A percentile compares a stretch with the other conserved stretches of the same genome.
Evolutionary conservation across 2,329 filamentous ascomycete species (phyloP).

Genomic region (Clonostachys solani): DNA sequence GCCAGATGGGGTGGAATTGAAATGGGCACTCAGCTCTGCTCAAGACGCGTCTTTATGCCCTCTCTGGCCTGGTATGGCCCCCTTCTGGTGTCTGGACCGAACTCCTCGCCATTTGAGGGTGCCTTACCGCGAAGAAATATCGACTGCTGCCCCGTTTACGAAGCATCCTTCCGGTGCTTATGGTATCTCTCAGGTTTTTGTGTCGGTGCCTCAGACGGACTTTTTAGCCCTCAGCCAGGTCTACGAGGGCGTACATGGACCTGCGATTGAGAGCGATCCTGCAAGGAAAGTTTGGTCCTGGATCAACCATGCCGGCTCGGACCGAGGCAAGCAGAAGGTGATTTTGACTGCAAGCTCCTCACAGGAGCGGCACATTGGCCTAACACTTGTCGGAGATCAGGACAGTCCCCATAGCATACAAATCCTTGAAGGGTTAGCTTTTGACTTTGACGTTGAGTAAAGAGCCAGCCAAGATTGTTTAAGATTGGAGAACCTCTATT

Average conservation of each 20-base stretch:
- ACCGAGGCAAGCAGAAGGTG: neutral
- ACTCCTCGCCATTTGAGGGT: neutral
- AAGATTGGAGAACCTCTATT: no score
- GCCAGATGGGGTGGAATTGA: neutral
- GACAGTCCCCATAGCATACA: neutral
- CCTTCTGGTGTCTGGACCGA: neutral
- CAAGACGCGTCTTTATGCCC: neutral
- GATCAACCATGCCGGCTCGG: neutral
- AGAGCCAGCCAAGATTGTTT: no score
- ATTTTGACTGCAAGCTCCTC: neutral
- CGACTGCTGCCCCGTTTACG: neutral
- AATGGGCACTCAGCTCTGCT: neutral
- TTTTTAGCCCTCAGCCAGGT: neutral
- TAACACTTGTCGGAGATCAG: neutral
- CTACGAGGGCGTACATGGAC: neutral
- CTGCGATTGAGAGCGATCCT: neutral
- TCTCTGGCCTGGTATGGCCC: neutral
- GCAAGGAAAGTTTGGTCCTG: neutral
- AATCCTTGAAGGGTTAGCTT: no score
- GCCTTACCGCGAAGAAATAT: neutral
- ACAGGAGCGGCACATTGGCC: neutral
- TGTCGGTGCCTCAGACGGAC: neutral
- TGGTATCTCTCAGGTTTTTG: neutral
- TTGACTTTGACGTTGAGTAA: no score
- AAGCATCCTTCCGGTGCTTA: neutral